phyloP scores from a whole-genome alignment of 495 filamentous ascomycete species.

The Paragyromitra xinjiangensis region DNA sequence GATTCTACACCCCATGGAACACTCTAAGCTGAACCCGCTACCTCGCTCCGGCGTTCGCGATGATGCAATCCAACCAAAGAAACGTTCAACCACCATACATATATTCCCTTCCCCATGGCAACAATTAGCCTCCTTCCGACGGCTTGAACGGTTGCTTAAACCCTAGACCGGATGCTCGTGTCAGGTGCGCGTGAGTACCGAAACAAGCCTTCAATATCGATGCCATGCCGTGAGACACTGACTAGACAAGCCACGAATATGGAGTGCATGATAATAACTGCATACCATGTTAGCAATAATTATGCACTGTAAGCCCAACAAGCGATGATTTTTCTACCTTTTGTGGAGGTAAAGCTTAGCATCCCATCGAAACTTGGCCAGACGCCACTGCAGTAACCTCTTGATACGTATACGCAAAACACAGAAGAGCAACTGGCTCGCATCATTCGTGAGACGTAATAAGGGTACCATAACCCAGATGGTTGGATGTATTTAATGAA shows the following conservation, averaged over 20 bases:
- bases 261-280: constrained; percentile 11
- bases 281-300: not conserved
- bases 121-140: constrained; percentile 22
- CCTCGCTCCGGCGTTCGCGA: not conserved
- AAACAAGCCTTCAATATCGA: constrained; percentile 15
- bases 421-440: not conserved
- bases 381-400: constrained; percentile 4
- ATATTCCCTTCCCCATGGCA: not conserved
- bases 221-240: not conserved
- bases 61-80: not conserved
- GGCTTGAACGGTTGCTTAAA: constrained; percentile 25
- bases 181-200: not conserved
- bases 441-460: not conserved
- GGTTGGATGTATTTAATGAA: too few relatives aligned
- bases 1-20: not conserved
- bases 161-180: not conserved
- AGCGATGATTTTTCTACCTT: constrained; percentile 4
- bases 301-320: not conserved
- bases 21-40: not conserved
- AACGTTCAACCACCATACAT: not conserved
- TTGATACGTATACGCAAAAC: not conserved
- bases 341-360: constrained; percentile 31
- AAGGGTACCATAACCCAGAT: too few relatives aligned
- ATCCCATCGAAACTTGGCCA: constrained; percentile 22
- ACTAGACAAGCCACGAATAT: constrained; percentile 16